Evolutionary conservation across 176 grass and related monocot genomes (phyloP), one percentile per base, ranked within the genome.

Genomic region (Oryza glumipatula): DNA sequence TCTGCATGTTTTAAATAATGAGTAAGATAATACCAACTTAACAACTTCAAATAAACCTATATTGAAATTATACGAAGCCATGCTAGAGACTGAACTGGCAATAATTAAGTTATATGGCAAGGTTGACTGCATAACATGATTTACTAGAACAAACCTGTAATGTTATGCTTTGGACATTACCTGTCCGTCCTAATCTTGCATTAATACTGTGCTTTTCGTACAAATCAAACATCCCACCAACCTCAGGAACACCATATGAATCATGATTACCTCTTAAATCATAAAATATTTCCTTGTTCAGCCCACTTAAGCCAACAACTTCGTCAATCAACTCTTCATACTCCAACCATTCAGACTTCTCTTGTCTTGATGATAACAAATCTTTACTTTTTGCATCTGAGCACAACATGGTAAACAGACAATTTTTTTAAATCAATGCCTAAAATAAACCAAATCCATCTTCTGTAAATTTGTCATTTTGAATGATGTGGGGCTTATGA

Each of bases 201-300:
- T 83, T 90, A 28, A 87, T 90, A 41, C 84, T 83, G 58, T 90
- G 85, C 48, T 90, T 90, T 28, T 75, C 28, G 67, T 83, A 90
- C 39, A 74, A 86, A 82, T 90, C 88, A 87, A 79, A 74, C 43
- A 65, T 65, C 46, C 88, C 88, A 83, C 80, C 88, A 79, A 77
- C 60, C 23, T 79, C 69, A 44, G 84, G 80, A 47, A 90, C 74
- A 69, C 88, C 88, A 51, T 75, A 83, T 19, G 73, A 74, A 83
- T 90, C 88, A 90, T 90, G 84, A 52, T 83, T 87, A 48, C 88
- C 84, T 80, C 84, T 65, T 44, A 90, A 23, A 78, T 86, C 88
- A 75, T 69, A 90, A 82, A 90, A 90, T 43, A 86, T 80, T 74
- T 76, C 69, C 80, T 70, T 75, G 68, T 83, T 61, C 12, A 90